Base-by-base conservation (phyloP, 1,139 yeast genomes). In the Suhomyces choctaworum region DNA sequence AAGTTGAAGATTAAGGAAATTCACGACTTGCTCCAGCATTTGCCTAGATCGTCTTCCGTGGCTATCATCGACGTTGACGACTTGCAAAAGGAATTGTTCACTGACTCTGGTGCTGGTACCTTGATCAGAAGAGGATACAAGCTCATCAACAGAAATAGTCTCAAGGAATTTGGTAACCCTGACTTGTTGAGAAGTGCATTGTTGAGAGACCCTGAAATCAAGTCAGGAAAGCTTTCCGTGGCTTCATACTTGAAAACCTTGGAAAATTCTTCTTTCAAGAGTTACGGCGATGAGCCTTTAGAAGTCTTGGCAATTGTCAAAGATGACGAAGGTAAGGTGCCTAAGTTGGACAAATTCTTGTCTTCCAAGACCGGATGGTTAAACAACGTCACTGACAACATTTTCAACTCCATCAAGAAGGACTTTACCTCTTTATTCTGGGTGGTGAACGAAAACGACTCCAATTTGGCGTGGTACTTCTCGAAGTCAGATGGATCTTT, bases 91-190 rank as follows among this genome's bases (percentile, higher is more conserved):
- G 99, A 92, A 64, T 78, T 92, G 56, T 92, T 92, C 66, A 92
- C 99, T 33, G 98, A 94, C 60, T 85, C 96, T 11, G 99, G 99
- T 62, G 99, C 98, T 30, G 99, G 99, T 56, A 92, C 99, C 34
- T 75, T 92, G 69, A 89, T 92, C 54, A 84, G 98, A 75, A 81
- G 98, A 63, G 99, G 99, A 44, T 88, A 92, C 69, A 88, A 88
- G 66, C 75, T 92, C 48, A 65, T 83, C 40, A 82, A 82, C 52
- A 78, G 87, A 59, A 72, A 75, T 48, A 76, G 83, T 27, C 69
- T 88, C 41, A 66, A 70, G 34, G 92, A 87, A 42, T 88, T 90
- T 58, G 76, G 86, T 25, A 77, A 84, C 51, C 80, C 82, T 10
- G 96, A 87, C 56, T 68, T 80, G 37, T 75, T 90, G 51, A 77